Evolutionary conservation across 2,329 filamentous ascomycete genomes (phyloP), one percentile per base, ranked within the genome.

Genomic region (Alternaria dauci): DNA sequence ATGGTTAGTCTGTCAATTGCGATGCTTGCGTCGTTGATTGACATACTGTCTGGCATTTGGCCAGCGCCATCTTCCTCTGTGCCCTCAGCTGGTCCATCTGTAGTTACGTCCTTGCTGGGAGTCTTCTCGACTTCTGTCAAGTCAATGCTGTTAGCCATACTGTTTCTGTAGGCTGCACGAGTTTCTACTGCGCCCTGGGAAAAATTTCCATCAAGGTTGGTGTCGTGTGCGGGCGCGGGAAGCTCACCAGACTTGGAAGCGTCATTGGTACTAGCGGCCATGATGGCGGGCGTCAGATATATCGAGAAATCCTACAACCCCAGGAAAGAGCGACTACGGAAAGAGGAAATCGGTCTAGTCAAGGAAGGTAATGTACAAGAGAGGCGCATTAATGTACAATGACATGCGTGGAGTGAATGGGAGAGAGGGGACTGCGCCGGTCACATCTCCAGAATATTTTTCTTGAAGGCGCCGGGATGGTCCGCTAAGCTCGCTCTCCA

Each of bases 211-310:
- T 52, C 25, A 20, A 12, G 44, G 14, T 25, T 20, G 25, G 52
- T 25, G 62, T 55, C 53, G 59, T 63, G 54, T 55, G 60, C 44
- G 62, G 34, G 63, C 55, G 42, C 56, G 65, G 63, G 39, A 44
- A 63, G 68, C 76, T 72, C 69, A 78, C 77, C 75, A 70, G 74
- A 65, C 58, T 71, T 76, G 67, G 71, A 73, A 69, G 74, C 76
- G 74, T 79, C 76, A 77, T 77, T 72, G 61, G 63, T 75, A 65
- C 58, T 69, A 52, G 73, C 69, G 65, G 76, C 71, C 76, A 78
- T 78, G 67, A 54, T 66, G 63, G 62, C 63, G 53, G 58, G 62
- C 63, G 52, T 58, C 34, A 38, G 58, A 54, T 44, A 50, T 18
- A 46, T 42, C 46, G 43, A 52, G n/a, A 52, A 55, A 56, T 51